Percentiles rank a stretch among this genome's conserved stretches.
These are phyloP conservation scores for Harringtonia aguacate DNA, from an alignment of 2,329 filamentous ascomycete species.

Conservation along the genomic window DNA sequence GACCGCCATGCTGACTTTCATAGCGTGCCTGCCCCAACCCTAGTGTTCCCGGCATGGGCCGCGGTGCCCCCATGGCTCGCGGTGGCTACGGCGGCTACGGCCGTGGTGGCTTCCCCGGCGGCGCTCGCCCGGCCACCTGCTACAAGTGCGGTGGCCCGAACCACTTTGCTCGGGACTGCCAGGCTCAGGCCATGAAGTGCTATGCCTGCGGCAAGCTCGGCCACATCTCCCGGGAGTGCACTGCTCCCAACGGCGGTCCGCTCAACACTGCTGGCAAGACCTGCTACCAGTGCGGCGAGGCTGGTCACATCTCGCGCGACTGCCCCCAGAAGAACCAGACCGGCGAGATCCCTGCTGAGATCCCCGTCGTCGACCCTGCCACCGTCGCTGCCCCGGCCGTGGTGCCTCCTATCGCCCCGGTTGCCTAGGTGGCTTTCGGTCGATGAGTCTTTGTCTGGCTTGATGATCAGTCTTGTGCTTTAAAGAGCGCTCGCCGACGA, in stretches of 20 bases:
- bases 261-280: conserved; percentile 96
- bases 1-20: conserved; percentile 1
- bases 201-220: conserved; percentile 94
- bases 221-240: conserved; percentile 90
- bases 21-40: conserved; percentile 78
- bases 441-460: neutral
- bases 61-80: conserved; percentile 57
- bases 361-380: conserved; percentile 30
- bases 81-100: conserved; percentile 47
- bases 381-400: conserved; percentile 23
- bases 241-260: conserved; percentile 88
- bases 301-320: conserved; percentile 91
- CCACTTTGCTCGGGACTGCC: conserved; percentile 96
- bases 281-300: conserved; percentile 94
- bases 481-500: too few relatives aligned
- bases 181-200: conserved; percentile 97
- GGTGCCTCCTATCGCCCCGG: conserved; percentile 31
- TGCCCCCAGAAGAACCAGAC: conserved; percentile 63
- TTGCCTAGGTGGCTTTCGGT: conserved; percentile 15
- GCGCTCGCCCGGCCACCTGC: conserved; percentile 58
- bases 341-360: conserved; percentile 36
- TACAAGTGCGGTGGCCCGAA: conserved; percentile 80
- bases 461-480: too few relatives aligned
- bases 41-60: conserved; percentile 48
- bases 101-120: conserved; percentile 61